phyloP scores from a whole-genome alignment of 2,329 filamentous ascomycete species.

The Fusarium albidum region DNA sequence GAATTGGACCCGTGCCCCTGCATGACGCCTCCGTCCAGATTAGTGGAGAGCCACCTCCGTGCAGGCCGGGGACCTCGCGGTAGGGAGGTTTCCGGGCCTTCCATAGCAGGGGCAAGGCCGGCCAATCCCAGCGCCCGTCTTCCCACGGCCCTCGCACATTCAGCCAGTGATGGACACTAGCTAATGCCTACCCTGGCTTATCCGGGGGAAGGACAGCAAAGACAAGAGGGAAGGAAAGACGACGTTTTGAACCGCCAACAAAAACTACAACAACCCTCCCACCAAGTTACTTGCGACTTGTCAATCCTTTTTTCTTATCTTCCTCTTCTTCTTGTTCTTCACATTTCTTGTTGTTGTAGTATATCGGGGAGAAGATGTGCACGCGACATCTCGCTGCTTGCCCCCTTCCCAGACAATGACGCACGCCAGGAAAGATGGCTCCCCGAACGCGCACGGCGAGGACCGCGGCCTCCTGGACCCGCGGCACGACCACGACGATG shows the following conservation, averaged over 20 bases:
- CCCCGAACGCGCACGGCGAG: slow-evolving; percentile 43
- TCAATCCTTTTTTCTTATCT: slow-evolving; percentile 17
- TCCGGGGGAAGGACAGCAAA: slow-evolving; percentile 31
- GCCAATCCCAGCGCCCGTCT: slow-evolving; percentile 37
- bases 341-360: neutral
- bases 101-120: slow-evolving; percentile 3
- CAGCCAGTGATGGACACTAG: slow-evolving; percentile 23
- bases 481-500: slow-evolving; percentile 35
- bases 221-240: neutral
- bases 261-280: slow-evolving; percentile 18
- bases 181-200: slow-evolving; percentile 37
- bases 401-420: slow-evolving; percentile 43
- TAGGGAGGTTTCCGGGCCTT: slow-evolving; percentile 3
- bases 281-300: slow-evolving; percentile 8
- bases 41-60: slow-evolving; percentile 20
- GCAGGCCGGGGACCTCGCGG: neutral
- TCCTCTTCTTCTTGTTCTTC: too few relatives aligned
- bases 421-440: slow-evolving; percentile 42
- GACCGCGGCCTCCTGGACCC: slow-evolving; percentile 43
- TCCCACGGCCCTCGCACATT: slow-evolving; percentile 19
- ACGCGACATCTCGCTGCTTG: slow-evolving; percentile 34
- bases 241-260: neutral
- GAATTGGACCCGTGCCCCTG: slow-evolving; percentile 32
- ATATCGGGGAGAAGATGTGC: slow-evolving; percentile 36
- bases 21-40: slow-evolving; percentile 19